These are phyloP conservation scores for Fraxinus anomala DNA, from an alignment of 257 asterid species.

Conservation along the genomic window DNA sequence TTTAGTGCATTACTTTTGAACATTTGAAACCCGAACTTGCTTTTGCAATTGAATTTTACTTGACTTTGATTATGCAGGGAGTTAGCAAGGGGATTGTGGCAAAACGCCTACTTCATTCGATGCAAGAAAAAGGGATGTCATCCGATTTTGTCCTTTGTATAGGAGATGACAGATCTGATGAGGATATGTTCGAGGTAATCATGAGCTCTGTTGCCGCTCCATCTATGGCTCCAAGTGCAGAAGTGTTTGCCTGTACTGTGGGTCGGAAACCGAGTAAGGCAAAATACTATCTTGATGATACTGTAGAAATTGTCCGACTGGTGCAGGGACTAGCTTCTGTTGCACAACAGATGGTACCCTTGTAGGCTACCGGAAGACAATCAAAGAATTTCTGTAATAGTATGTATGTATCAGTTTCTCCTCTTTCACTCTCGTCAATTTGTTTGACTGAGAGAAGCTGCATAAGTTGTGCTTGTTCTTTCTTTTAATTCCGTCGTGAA, in stretches of 20 bases:
- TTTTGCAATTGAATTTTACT: neutral
- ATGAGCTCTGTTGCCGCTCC: slow-evolving; percentile 58
- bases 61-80: slow-evolving; percentile 46
- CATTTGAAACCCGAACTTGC: neutral
- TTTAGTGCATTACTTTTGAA: neutral
- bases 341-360: slow-evolving; percentile 52
- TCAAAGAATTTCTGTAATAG: neutral
- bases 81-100: slow-evolving; percentile 91
- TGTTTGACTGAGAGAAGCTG: slow-evolving; percentile 22
- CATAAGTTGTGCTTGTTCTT: slow-evolving; percentile 17
- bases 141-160: slow-evolving; percentile 79
- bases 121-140: slow-evolving; percentile 63
- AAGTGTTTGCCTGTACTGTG: slow-evolving; percentile 85
- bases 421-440: slow-evolving; percentile 24
- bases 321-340: slow-evolving; percentile 82
- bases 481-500: neutral
- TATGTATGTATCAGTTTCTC: neutral
- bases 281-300: slow-evolving; percentile 80
- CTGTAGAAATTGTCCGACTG: slow-evolving; percentile 67
- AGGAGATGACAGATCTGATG: slow-evolving; percentile 83
- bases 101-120: slow-evolving; percentile 55
- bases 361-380: neutral
- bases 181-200: slow-evolving; percentile 88
- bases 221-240: slow-evolving; percentile 71
- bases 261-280: slow-evolving; percentile 88